A percentile compares a stretch with the other conserved stretches of the same genome.
phyloP scores from a whole-genome alignment of 2,329 filamentous ascomycete species.

The Alternaria gansuensis region DNA sequence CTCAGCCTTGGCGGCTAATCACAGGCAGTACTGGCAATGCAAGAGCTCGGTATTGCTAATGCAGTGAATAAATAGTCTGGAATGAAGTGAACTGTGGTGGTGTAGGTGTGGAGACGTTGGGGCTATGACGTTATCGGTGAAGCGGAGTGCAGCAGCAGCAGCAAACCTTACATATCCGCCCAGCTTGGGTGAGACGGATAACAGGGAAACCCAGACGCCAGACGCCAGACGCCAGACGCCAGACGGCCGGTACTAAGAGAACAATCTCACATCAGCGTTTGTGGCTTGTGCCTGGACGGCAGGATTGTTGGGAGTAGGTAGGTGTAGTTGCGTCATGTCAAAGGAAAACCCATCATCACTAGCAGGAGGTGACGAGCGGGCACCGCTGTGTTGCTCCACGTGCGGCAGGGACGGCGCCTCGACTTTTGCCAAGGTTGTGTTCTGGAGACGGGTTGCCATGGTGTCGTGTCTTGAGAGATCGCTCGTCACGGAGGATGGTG shows the following conservation, averaged over 20 bases:
- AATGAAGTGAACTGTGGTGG: neutral
- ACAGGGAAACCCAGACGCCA: neutral
- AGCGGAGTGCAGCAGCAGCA: conserved; percentile 8
- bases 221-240: no score
- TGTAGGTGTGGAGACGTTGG: conserved; percentile 2
- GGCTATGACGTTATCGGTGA: conserved; percentile 14
- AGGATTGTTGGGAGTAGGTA: neutral
- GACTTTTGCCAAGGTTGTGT: neutral
- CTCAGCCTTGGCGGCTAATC: conserved; percentile 18
- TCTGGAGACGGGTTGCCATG: neutral
- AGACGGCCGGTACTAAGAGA: neutral
- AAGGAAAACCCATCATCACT: no score
- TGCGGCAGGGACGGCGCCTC: conserved; percentile 13
- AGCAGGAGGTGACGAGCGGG: neutral
- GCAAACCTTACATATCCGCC: conserved; percentile 15
- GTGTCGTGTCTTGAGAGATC: neutral
- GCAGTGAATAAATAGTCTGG: neutral
- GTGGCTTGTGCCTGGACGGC: neutral
- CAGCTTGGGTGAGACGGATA: conserved; percentile 1
- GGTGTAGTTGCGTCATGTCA: conserved; percentile 8
- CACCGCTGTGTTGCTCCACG: conserved; percentile 5
- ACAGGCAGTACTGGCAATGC: neutral
- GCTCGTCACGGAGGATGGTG: conserved; percentile 3
- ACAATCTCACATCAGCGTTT: neutral
- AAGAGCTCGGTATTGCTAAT: neutral